Evolutionary conservation across 169 alveolate genomes (phyloP).

Genomic region (Plasmodium sp.): DNA sequence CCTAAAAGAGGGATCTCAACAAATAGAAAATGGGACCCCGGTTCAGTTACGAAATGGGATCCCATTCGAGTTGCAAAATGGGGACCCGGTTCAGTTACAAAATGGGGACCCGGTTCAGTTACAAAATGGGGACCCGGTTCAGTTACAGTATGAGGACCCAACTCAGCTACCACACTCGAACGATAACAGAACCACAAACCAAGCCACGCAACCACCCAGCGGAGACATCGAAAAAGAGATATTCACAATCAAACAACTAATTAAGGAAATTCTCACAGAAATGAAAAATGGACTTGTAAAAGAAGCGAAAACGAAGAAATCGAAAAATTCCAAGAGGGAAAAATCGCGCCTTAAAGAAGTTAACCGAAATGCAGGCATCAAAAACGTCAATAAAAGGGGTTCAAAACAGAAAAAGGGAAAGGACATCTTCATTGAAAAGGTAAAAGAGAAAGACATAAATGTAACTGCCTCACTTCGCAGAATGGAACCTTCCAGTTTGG

Average conservation of each 20-base stretch:
- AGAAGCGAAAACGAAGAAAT: background rate
- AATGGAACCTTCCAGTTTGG: background rate
- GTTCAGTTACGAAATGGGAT: too few species aligned
- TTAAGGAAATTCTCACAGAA: constrained; percentile 16
- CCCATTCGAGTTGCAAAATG: background rate
- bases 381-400: background rate
- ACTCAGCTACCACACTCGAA: background rate
- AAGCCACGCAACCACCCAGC: background rate
- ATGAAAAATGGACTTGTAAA: constrained; percentile 18
- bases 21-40: background rate
- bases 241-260: constrained; percentile 13
- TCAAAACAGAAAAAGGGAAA: background rate
- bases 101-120: background rate
- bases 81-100: background rate
- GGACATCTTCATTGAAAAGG: background rate
- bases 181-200: background rate
- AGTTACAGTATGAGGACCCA: background rate
- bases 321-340: background rate
- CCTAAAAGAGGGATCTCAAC: background rate
- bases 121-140: background rate
- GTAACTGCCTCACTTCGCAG: background rate
- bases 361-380: background rate
- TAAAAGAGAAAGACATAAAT: background rate
- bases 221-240: constrained; percentile 31
- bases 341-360: background rate